phyloP scores from a whole-genome alignment of 805 yeast genomes.

The Monosporozyma yasuniensis region DNA sequence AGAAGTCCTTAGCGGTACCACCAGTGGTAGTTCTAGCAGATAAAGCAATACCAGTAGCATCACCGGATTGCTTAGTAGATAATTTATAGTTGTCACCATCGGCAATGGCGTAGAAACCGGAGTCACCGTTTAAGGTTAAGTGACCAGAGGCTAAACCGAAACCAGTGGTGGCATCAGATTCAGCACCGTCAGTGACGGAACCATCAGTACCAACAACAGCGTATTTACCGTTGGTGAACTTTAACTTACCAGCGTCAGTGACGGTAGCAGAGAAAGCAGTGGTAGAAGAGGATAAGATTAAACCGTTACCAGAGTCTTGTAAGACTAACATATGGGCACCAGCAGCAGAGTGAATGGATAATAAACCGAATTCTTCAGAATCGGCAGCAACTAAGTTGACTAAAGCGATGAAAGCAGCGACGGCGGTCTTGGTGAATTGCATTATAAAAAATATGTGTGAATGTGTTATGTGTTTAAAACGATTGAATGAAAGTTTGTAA shows the following conservation, averaged over 20 bases:
- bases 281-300: constrained; percentile 9
- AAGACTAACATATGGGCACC: constrained; percentile 2
- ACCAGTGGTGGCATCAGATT: constrained; percentile 26
- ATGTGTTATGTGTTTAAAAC: neutral
- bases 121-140: constrained; percentile 30
- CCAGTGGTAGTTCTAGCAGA: constrained; percentile 7
- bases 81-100: constrained; percentile 22
- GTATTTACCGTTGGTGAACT: constrained; percentile 24
- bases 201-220: constrained; percentile 24
- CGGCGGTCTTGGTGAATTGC: constrained; percentile 10
- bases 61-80: constrained; percentile 21
- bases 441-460: neutral
- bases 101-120: constrained; percentile 34
- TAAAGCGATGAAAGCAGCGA: constrained; percentile 21
- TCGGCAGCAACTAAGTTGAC: constrained; percentile 27
- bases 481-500: neutral
- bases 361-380: constrained; percentile 31
- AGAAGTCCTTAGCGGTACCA: constrained; percentile 8
- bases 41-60: constrained; percentile 17
- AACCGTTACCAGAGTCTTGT: constrained; percentile 11
- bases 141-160: constrained; percentile 34
- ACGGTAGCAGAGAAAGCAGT: constrained; percentile 17
- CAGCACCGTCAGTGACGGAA: constrained; percentile 11
- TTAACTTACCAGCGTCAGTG: constrained; percentile 29
- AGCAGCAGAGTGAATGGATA: constrained; percentile 32